Conservation (phyloP, 179 eudicot species). For the Silene noctiflora region DNA sequence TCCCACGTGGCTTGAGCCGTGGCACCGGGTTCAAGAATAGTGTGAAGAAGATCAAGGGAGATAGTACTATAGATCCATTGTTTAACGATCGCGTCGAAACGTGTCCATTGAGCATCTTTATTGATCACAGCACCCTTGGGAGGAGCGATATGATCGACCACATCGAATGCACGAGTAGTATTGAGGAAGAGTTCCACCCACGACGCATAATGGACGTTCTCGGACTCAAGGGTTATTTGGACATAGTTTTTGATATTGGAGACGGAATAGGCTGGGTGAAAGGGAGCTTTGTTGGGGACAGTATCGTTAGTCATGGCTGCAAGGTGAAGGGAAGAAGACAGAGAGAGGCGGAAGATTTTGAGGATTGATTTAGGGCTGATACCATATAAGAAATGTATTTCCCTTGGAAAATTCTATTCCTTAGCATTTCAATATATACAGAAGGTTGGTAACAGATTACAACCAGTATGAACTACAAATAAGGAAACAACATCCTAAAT, state of each 20-base stretch:
- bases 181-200: too few relatives aligned
- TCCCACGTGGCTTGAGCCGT: background rate
- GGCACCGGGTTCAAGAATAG: too few relatives aligned
- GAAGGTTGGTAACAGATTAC: too few relatives aligned
- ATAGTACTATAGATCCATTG: too few relatives aligned
- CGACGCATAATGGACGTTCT: too few relatives aligned
- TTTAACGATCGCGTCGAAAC: too few relatives aligned
- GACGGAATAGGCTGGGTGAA: background rate
- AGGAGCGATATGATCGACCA: background rate
- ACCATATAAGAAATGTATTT: background rate
- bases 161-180: background rate
- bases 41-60: too few relatives aligned
- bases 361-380: background rate
- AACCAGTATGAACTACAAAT: too few relatives aligned
- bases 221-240: too few relatives aligned
- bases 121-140: background rate
- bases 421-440: too few relatives aligned
- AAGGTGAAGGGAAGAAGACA: background rate
- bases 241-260: too few relatives aligned
- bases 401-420: background rate
- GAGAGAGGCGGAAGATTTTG: background rate
- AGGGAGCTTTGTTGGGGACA: background rate
- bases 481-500: too few relatives aligned
- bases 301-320: background rate
- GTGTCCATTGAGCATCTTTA: background rate